phyloP scores from a whole-genome alignment of 371 early-diverging fungal species.

The Encephalitozoon hellem region DNA sequence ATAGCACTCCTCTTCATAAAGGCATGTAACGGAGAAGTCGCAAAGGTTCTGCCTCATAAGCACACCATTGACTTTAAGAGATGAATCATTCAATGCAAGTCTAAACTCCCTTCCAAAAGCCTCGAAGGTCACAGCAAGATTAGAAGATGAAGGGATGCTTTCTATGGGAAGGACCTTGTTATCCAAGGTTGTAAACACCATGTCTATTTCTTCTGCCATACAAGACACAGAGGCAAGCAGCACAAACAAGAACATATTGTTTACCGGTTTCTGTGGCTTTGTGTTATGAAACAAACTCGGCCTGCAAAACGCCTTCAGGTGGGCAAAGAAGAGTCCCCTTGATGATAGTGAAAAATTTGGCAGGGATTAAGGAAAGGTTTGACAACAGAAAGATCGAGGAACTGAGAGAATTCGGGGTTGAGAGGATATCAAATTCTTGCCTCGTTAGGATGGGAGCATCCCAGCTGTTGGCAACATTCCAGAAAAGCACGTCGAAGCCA shows the following conservation, averaged over 20 bases:
- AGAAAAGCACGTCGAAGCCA: background rate
- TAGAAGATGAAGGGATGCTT: background rate
- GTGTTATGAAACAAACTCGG: background rate
- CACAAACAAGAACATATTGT: background rate
- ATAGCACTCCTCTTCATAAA: background rate
- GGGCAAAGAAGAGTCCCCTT: background rate
- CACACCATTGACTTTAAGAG: background rate
- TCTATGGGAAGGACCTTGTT: background rate
- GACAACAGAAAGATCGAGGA: conserved; percentile 4
- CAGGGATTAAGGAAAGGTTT: background rate
- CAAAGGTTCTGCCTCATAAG: background rate
- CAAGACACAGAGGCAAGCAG: background rate
- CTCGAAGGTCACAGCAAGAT: background rate
- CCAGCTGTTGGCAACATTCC: background rate
- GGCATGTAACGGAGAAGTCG: background rate
- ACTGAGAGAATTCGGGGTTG: background rate
- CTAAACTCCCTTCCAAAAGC: background rate
- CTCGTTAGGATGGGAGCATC: background rate
- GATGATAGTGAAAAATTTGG: conserved; percentile 26
- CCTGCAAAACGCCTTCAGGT: background rate
- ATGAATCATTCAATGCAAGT: background rate
- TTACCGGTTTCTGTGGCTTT: background rate
- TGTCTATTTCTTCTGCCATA: background rate
- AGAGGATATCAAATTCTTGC: background rate
- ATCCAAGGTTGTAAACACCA: background rate